These are phyloP conservation scores for Oemleria cerasiformis DNA, from an alignment of 306 rosid species.

Conservation along the genomic window DNA sequence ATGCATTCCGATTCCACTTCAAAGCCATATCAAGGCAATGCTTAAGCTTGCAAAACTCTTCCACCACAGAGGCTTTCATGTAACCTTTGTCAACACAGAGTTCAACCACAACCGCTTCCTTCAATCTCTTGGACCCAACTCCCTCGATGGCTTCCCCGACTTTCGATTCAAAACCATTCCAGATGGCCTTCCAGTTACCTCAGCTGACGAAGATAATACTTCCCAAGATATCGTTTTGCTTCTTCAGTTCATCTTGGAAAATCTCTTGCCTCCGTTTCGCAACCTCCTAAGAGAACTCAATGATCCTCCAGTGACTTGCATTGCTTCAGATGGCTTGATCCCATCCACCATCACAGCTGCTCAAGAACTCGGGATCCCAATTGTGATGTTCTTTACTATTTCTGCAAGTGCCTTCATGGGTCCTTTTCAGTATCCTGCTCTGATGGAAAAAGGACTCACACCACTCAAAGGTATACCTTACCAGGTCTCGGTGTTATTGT, in stretches of 20 bases:
- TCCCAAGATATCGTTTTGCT: neutral
- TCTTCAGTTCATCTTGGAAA: neutral
- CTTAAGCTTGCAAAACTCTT: conserved; percentile 11
- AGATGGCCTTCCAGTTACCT: conserved; percentile 8
- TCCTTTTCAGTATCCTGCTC: neutral
- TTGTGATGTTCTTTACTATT: neutral
- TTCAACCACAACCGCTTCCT: conserved; percentile 8
- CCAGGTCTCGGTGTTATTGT: too few species aligned
- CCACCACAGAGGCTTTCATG: conserved; percentile 10
- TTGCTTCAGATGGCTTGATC: neutral
- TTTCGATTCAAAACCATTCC: conserved; percentile 1
- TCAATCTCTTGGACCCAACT: conserved; percentile 1
- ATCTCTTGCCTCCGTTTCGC: neutral
- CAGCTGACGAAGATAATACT: neutral
- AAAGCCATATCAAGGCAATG: conserved; percentile 13
- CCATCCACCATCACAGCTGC: conserved; percentile 12
- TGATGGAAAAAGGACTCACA: neutral
- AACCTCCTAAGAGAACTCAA: neutral
- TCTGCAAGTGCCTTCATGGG: neutral
- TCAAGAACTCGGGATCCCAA: neutral
- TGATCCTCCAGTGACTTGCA: conserved; percentile 7
- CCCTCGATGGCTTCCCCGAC: conserved; percentile 4
- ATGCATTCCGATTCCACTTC: conserved; percentile 7
- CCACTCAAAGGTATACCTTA: neutral
- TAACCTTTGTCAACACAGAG: conserved; percentile 4